Evolutionary conservation across 768 basidiomycete genomes (phyloP).

Genomic region (Omphalotus guepiniiformis): DNA sequence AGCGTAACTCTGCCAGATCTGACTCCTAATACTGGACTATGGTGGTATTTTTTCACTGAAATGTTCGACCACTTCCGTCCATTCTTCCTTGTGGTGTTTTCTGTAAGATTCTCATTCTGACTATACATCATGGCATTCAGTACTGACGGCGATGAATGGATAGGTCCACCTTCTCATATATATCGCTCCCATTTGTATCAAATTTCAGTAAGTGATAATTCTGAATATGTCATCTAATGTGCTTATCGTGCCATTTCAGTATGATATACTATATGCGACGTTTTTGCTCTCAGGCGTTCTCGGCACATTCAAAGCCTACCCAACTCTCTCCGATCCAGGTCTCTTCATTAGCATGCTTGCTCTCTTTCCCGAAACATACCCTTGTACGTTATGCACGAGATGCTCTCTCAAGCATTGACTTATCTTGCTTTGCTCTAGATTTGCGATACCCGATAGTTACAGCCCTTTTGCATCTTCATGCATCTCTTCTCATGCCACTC

Average conservation of each 20-base stretch:
- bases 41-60: conserved; percentile 99
- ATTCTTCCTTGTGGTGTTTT: conserved; percentile 94
- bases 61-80: conserved; percentile 98
- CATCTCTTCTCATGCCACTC: conserved; percentile 80
- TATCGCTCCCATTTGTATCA: conserved; percentile 77
- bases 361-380: conserved; percentile 80
- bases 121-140: too few relatives aligned
- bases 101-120: conserved; percentile 45
- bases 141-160: too few relatives aligned
- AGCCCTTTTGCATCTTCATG: conserved; percentile 75
- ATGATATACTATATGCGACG: conserved; percentile 79
- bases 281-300: conserved; percentile 75
- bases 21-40: conserved; percentile 90
- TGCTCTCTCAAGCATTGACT: conserved; percentile 3
- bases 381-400: conserved; percentile 50
- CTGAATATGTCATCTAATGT: neutral
- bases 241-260: conserved; percentile 40
- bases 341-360: conserved; percentile 78
- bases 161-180: conserved; percentile 84
- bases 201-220: conserved; percentile 63
- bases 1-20: conserved; percentile 84
- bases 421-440: conserved; percentile 41
- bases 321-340: conserved; percentile 84
- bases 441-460: conserved; percentile 84
- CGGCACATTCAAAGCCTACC: conserved; percentile 87